Evolutionary conservation across 306 rosid genomes (phyloP).

Genomic region (Luffa aegyptiaca): DNA sequence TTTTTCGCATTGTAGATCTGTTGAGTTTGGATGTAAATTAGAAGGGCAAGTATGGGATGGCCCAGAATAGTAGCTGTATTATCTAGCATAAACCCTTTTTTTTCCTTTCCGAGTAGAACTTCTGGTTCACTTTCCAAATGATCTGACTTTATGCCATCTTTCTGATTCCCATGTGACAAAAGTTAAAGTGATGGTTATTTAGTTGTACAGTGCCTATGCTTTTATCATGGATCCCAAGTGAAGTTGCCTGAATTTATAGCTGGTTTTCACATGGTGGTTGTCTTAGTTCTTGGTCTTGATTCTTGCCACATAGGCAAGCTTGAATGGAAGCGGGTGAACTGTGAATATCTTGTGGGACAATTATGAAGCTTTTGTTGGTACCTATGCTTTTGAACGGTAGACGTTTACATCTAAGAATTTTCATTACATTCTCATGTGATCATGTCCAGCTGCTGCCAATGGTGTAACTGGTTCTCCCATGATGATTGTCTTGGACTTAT

Average conservation of each 20-base stretch:
- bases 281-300: background rate
- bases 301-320: background rate
- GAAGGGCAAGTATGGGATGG: background rate
- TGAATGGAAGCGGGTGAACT: background rate
- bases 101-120: background rate
- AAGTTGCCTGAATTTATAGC: background rate
- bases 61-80: background rate
- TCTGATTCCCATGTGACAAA: constrained; percentile 9
- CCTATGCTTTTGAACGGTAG: background rate
- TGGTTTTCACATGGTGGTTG: constrained; percentile 8
- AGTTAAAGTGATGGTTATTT: background rate
- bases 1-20: background rate
- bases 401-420: background rate
- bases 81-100: background rate
- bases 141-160: background rate
- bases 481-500: background rate
- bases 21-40: background rate
- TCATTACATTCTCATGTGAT: background rate
- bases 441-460: background rate
- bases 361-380: background rate
- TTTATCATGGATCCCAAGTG: constrained; percentile 1
- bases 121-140: background rate
- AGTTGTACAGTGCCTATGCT: background rate
- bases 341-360: background rate
- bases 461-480: background rate